A percentile compares a stretch with the other conserved stretches of the same genome.
phyloP scores from a whole-genome alignment of 768 basidiomycete genomes.

The Calocera cornea region DNA sequence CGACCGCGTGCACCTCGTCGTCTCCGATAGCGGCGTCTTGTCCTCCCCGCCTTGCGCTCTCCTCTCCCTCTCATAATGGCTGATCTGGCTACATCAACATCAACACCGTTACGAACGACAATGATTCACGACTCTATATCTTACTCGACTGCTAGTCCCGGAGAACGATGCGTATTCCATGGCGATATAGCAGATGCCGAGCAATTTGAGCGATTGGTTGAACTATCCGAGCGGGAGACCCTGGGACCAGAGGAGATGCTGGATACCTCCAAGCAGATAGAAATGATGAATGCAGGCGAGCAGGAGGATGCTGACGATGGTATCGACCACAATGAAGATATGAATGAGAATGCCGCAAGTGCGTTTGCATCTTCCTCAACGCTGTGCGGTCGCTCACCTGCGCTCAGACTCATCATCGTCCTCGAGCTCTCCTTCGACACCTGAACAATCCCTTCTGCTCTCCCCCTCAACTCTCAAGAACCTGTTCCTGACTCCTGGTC shows the following conservation, averaged over 20 bases:
- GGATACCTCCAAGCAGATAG: neutral
- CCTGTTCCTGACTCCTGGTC: neutral
- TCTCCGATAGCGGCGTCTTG: neutral
- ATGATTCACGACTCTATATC: neutral
- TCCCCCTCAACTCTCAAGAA: neutral
- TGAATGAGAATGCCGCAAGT: neutral
- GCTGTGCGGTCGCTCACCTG: too few species aligned
- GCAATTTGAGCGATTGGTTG: neutral
- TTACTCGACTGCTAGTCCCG: neutral
- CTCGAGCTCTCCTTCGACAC: neutral
- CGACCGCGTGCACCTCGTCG: neutral
- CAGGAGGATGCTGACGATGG: neutral
- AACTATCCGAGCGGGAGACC: neutral
- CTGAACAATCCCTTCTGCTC: neutral
- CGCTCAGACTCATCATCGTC: too few species aligned
- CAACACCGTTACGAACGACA: neutral
- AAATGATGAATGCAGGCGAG: neutral
- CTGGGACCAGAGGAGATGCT: neutral
- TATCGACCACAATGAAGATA: too few species aligned
- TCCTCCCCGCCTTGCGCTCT: neutral
- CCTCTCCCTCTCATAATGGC: neutral
- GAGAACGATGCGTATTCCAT: neutral
- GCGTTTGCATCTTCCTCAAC: too few species aligned
- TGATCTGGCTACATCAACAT: neutral
- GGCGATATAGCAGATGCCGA: neutral